Evolutionary conservation across 2,329 filamentous ascomycete species (phyloP), one percentile per base, ranked within the genome.

Genomic region (Ceratocystis variospora): DNA sequence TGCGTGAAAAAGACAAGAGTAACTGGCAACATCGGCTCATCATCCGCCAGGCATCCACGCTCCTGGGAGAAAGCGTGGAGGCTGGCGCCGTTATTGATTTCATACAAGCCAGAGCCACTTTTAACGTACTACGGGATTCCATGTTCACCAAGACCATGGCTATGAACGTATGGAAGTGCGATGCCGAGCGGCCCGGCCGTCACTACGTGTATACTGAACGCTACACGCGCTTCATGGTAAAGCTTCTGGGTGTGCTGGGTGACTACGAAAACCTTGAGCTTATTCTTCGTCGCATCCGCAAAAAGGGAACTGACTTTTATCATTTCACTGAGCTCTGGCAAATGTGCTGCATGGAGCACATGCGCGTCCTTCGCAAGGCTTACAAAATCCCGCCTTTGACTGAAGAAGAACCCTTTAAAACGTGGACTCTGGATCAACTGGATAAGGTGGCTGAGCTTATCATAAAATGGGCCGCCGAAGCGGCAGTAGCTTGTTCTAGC

Each of bases 11-110:
- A 68, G 92, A 96, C 75, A 95, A 96, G 77, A 88, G 89, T 0
- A 93, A 94, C 71, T 96, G 92, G 92, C 92, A 96, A 72, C 92
- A 96, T 74, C 87, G 92, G 22, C 91, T 96, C 77, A 89, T 90
- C 64, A 86, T 87, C 72, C 85, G 91, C 28, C 86, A 89, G 71
- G 80, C 83, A 1, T 77, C 76, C 44, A 81, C 86, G 22, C 71
- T 85, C 6, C 83, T 82, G 64, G 77, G 79, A 63, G 77, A 80
- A 37, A 73, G 75, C 46, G 73, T 75, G 55, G 57, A 79, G 63
- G 75, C 80, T n/a, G 31, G 46, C n/a, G 63, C 53, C n/a, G 53
- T 53, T 12, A 66, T 68, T 48, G 79, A 70, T 4, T 74, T 81
- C 15, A 83, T 82, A 41, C 87, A 88, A 25, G 92, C 91, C 70